A percentile compares a stretch with the other conserved stretches of the same genome.
Evolutionary conservation across 345 rosid species (phyloP).

Genomic region (Camelina laxa): DNA sequence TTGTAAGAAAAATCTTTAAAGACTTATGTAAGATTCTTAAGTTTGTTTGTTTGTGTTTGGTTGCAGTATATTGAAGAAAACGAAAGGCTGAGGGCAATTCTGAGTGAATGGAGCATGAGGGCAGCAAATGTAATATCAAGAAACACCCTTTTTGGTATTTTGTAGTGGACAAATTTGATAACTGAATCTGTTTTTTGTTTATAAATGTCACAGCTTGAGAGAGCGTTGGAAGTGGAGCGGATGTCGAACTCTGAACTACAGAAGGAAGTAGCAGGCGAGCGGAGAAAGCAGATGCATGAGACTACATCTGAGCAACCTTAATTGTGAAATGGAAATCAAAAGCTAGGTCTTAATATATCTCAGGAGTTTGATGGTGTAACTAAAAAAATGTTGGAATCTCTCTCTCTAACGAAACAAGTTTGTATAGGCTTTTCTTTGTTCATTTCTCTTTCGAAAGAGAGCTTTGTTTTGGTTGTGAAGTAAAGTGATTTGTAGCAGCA

Average conservation of each 20-base stretch:
- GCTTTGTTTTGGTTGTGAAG: not conserved
- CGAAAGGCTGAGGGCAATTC: slow-evolving; percentile 86
- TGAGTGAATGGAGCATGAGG: slow-evolving; percentile 90
- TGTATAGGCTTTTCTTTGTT: not conserved
- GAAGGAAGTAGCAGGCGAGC: slow-evolving; percentile 53
- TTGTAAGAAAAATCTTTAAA: not conserved
- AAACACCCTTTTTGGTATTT: slow-evolving; percentile 2
- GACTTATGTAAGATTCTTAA: not conserved
- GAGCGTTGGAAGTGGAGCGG: slow-evolving; percentile 85
- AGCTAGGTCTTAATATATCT: slow-evolving; percentile 11
- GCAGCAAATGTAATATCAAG: slow-evolving; percentile 76
- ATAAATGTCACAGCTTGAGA: slow-evolving; percentile 59
- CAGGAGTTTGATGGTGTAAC: slow-evolving; percentile 11
- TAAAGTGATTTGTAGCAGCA: no score
- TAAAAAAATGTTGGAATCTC: slow-evolving; percentile 1
- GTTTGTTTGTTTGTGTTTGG: not conserved
- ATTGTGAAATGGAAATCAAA: slow-evolving; percentile 2
- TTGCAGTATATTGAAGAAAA: slow-evolving; percentile 88
- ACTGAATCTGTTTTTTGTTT: slow-evolving; percentile 5
- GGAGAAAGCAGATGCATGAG: slow-evolving; percentile 28
- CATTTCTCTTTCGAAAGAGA: not conserved
- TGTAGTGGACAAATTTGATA: not conserved
- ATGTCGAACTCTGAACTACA: slow-evolving; percentile 83
- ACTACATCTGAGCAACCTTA: slow-evolving; percentile 29
- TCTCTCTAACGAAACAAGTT: slow-evolving; percentile 4